phyloP scores from a whole-genome alignment of 768 basidiomycete species.

The Saitozyma sp. region DNA sequence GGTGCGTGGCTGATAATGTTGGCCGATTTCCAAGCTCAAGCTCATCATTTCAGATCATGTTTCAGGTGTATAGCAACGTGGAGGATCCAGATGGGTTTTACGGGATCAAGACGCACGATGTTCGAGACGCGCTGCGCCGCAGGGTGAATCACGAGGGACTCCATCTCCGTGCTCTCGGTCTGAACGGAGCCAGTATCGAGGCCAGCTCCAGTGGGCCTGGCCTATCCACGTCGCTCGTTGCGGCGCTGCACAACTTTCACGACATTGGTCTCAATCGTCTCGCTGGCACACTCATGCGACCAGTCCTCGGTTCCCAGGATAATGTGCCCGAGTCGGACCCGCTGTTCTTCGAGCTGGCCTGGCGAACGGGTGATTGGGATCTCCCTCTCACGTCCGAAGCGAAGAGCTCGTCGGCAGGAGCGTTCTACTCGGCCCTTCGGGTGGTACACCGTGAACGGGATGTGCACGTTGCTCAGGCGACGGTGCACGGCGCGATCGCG shows the following conservation, averaged over 20 bases:
- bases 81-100: slow-evolving; percentile 99
- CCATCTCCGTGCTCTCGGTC: slow-evolving; percentile 86
- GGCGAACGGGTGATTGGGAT: slow-evolving; percentile 96
- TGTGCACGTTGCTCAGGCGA: slow-evolving; percentile 56
- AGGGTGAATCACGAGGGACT: slow-evolving; percentile 90
- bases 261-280: slow-evolving; percentile 86
- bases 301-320: not conserved
- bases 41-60: slow-evolving; percentile 67
- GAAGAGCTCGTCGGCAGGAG: slow-evolving; percentile 55
- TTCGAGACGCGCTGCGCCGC: slow-evolving; percentile 75
- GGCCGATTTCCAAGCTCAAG: slow-evolving; percentile 12
- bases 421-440: slow-evolving; percentile 73
- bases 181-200: slow-evolving; percentile 83
- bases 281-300: slow-evolving; percentile 54
- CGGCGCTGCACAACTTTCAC: slow-evolving; percentile 77
- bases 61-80: slow-evolving; percentile 89
- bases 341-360: slow-evolving; percentile 68
- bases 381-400: slow-evolving; percentile 64
- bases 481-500: slow-evolving; percentile 60
- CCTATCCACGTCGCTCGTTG: slow-evolving; percentile 58
- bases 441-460: slow-evolving; percentile 80
- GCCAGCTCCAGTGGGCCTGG: not conserved
- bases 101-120: slow-evolving; percentile 76
- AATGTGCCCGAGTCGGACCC: slow-evolving; percentile 15
- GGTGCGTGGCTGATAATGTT: slow-evolving; percentile 13